Base-by-base conservation (phyloP, 352 stramenopile genomes). In the Phytophthora sp. region DNA sequence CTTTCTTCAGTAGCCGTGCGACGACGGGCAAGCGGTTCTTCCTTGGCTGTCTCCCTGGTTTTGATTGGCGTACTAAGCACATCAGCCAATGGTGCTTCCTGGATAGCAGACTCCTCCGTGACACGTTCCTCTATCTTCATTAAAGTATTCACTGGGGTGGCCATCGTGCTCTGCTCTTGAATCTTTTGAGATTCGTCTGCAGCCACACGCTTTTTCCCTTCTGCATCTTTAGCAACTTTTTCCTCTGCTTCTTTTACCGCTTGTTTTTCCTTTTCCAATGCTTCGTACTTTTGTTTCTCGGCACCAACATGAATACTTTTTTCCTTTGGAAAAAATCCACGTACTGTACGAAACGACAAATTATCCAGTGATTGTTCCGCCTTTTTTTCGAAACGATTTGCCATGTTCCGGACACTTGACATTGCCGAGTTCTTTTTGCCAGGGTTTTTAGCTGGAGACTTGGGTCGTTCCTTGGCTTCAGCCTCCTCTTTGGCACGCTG, bases 241-340 rank as follows among this genome's bases (percentile, higher is more conserved):
- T 63, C 54, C 29, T 80, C 77, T 2, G 57, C 72, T 42, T 73
- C 65, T 36, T 60, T 75, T 4, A 53, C 58, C 9, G 50, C 41
- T 64, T 72, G 60, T 20, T 82, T 77, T 38, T 85, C 68, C 41
- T 85, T 74, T 16, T 80, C 79, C 1, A 83, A n/a, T 16, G 66
- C 63, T 18, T 87, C 78, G n/a, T 82, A 85, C 61, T 87, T 87
- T 15, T 80, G 27, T 18, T 79, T 83, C 46, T 83, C 79, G 1
- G 76, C 74, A 44, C 71, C 72, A 30, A 87, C 79, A 15, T 61
- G 71, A 33, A 87, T 47, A 41, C 71, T 84, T 7, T 79, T 79
- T 60, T 87, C 74, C 3, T 67, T 79, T 1, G 71, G 71, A 56
- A 87, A 87, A 46, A 87, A 87, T 15, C 59, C 78, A 31, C 76